A percentile compares a stretch with the other conserved stretches of the same genome.
phyloP scores from a whole-genome alignment of 2,329 filamentous ascomycete species.

The Aquanectria penicillioides region DNA sequence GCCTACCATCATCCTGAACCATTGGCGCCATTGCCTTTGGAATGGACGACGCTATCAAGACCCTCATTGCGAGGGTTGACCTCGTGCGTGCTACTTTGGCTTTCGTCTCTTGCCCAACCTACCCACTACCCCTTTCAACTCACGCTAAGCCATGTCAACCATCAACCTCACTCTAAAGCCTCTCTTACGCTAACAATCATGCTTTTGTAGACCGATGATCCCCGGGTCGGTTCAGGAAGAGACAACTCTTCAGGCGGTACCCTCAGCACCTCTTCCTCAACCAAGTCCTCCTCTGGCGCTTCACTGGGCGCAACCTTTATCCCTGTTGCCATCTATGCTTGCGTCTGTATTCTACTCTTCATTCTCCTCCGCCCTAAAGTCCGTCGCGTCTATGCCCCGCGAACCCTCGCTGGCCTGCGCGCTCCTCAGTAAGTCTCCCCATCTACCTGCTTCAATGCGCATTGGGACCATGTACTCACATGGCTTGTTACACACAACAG shows the following conservation, averaged over 20 bases:
- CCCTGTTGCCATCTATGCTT: conserved; percentile 62
- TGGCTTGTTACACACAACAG: conserved; percentile 41
- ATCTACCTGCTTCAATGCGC: conserved; percentile 34
- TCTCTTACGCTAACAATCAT: too few relatives aligned
- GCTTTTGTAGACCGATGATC: too few relatives aligned
- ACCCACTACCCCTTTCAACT: background rate
- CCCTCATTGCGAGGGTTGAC: background rate
- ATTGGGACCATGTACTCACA: background rate
- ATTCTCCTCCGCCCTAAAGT: conserved; percentile 57
- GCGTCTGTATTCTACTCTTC: conserved; percentile 62
- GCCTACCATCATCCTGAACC: background rate
- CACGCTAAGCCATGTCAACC: background rate
- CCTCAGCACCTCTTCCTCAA: conserved; percentile 44
- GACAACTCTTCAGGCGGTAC: conserved; percentile 48
- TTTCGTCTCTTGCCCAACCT: background rate
- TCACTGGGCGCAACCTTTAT: conserved; percentile 62
- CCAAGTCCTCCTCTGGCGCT: conserved; percentile 48
- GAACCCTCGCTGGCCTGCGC: conserved; percentile 60
- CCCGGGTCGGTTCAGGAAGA: conserved; percentile 48
- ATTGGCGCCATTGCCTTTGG: background rate
- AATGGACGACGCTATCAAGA: background rate
- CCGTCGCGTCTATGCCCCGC: conserved; percentile 65
- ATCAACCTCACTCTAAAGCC: background rate
- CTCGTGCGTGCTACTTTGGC: background rate
- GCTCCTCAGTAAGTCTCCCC: conserved; percentile 51